Evolutionary conservation across 768 basidiomycete genomes (phyloP), one percentile per base, ranked within the genome.

Genomic region (Termitomyces heimii): DNA sequence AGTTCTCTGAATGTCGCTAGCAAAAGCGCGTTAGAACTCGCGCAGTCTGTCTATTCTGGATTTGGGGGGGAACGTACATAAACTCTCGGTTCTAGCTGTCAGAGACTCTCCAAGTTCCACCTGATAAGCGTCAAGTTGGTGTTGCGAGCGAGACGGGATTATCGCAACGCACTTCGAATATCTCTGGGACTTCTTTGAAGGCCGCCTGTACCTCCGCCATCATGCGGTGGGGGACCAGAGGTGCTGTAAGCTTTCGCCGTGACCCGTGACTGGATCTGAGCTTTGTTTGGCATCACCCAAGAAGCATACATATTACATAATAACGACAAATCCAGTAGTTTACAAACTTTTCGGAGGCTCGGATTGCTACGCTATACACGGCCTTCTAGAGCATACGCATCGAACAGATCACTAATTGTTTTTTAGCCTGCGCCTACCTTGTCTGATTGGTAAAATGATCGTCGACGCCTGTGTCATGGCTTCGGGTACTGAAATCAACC

Each of bases 1-100:
- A 99, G 86, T 75, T 99, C 96, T 35, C 95, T 83, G 73, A 98
- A 99, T 12, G 93, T 88, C 6, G 93, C 96, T 98, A 69, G 29
- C 18, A 57, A 48, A 52, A 22, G 57, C 67, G 68, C 52, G 65
- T 68, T 39, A 67, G 63, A 20, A 53, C 47, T 48, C 54, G 48
- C 62, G 53, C 32, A 47, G 51, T 18, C 35, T 46, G 51, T 18
- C 35, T 46, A 55, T 47, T 40, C 44, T 14, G 39, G 60, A 18
- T 37, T 55, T 37, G n/a, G n/a, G n/a, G n/a, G n/a, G 58, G 59
- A 31, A 77, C 90, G 66, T 62, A 96, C 96, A 87, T 58, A 98
- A 79, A 55, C 86, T 86, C 70, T 99, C 97, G 8, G 96, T 98
- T 58, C 96, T 81, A 46, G 94, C 89, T 28, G 88, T 83, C 45